Base-by-base conservation (phyloP, 2,329 filamentous ascomycete genomes). In the Bipolaris gigantea region DNA sequence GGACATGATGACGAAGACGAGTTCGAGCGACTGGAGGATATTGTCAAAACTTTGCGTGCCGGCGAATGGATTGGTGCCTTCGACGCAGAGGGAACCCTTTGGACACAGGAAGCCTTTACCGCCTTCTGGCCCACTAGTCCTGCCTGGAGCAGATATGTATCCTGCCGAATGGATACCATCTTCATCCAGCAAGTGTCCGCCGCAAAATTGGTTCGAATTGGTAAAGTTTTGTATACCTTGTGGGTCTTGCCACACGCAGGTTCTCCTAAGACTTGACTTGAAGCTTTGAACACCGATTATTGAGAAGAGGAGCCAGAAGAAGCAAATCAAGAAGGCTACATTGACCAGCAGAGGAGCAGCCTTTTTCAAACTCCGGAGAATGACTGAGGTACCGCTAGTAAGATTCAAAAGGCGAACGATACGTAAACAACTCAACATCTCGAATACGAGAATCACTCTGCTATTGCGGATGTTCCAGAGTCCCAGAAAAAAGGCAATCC, bases 1-100 rank as follows among this genome's bases (percentile, higher is more conserved):
- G 66, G 91, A 96, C 90, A 99, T 99, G 70, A 99, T 88, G 47
- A 99, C 91, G 70, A 99, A 99, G 2, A 99, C 92, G 53, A 97
- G 80, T 76, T 99, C 92, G 48, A 97, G 77, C 0, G 92, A 97
- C 60, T 97, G 87, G 27, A 90, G 77, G 36, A 99, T 95, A 70
- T 97, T 93, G 78, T 99, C 94, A 69, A 97, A 99, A 72, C 88
- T 95, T 65, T 97, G 83, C 0, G 94, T 99, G 47, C 85, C 86
- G 64, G 90, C 90, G 73, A 85, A 91, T 0, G 94, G 94, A 66
- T 89, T 96, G 2, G 77, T 69, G 55, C 87, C 85, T 74, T 96
- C 85, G 16, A 97, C 81, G 69, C 94, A 99, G 4, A 89, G 76
- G 1, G 93, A 97, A 6, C 90, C 87, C 48, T 82, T 78, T 0